Evolutionary conservation across 306 rosid species (phyloP), one percentile per base, ranked within the genome.

Genomic region (Cotoneaster glaucophyllus): DNA sequence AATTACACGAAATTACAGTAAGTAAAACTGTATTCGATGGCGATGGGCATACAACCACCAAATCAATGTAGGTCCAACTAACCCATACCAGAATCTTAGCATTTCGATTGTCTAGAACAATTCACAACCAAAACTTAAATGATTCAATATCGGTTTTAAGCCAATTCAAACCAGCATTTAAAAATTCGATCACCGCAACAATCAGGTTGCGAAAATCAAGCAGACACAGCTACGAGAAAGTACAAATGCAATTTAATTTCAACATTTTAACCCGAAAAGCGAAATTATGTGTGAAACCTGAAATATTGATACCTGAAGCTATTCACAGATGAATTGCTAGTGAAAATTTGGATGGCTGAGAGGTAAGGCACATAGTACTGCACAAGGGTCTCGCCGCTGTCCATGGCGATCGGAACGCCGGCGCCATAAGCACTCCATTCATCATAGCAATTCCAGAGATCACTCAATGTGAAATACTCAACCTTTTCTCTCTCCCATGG

Each of bases 381-480:
- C 37, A 90, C 92, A 64, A 96, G 93, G 12, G 89, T 88, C 11
- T 96, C 97, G n/a, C 88, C 93, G 77, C 83, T 76, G 89, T 74
- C 75, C 73, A 92, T 74, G 70, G 81, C 52, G 62, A 96, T 85
- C 0, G 93, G 93, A 61, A 96, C 99, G 77, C 96, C 97, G 19
- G 97, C 92, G 8, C 99, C 99, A 67, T 96, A 96, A 1, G 96
- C 99, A 79, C 99, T 96, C 96, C 93, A 91, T 87, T 96, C 97
- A 71, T 89, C 92, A 59, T 77, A 96, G 59, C 89, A 76, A 66
- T 91, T 87, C 99, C 99, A 96, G 13, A 96, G 90, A 79, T 96
- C 93, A 41, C 88, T 84, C 82, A 96, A 70, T 26, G 90, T 85
- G 84, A 96, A 92, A 83, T 83, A 92, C 75, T 96, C 98, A 1